phyloP scores from a whole-genome alignment of 768 basidiomycete genomes.

The Lyophyllum atratum region DNA sequence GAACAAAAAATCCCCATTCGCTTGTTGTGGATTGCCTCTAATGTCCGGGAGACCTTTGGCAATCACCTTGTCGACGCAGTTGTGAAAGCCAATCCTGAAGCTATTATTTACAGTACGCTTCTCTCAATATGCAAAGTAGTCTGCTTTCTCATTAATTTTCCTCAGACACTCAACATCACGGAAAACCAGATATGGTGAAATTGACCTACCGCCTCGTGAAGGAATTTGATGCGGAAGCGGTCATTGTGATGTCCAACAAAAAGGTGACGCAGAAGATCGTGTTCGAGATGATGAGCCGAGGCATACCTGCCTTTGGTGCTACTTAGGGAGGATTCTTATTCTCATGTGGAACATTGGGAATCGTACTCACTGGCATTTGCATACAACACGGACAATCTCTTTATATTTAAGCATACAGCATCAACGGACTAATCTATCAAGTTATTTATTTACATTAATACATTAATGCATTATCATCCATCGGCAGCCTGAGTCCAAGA shows the following conservation, averaged over 20 bases:
- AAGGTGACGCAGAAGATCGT: slow-evolving; percentile 57
- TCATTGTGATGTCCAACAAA: slow-evolving; percentile 61
- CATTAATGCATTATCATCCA: too few relatives aligned
- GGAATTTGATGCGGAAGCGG: slow-evolving; percentile 54
- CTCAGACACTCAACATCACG: slow-evolving; percentile 45
- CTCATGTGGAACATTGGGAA: not conserved
- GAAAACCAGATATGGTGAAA: slow-evolving; percentile 52
- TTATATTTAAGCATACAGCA: too few relatives aligned
- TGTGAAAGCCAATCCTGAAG: slow-evolving; percentile 50
- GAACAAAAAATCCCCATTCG: slow-evolving; percentile 52
- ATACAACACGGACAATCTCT: not conserved
- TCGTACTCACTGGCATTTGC: not conserved
- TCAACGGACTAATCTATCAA: not conserved
- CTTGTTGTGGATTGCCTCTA: slow-evolving; percentile 62
- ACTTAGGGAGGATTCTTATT: slow-evolving; percentile 44
- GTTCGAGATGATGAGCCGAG: slow-evolving; percentile 60
- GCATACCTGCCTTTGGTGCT: slow-evolving; percentile 63
- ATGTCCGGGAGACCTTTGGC: slow-evolving; percentile 63
- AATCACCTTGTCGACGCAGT: slow-evolving; percentile 59
- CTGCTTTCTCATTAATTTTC: not conserved
- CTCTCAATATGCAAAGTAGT: not conserved
- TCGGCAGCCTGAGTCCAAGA: too few relatives aligned
- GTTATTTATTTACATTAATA: too few relatives aligned
- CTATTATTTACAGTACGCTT: slow-evolving; percentile 54
- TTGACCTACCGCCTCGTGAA: slow-evolving; percentile 46